Evolutionary conservation across 305 asterid genomes (phyloP).

Genomic region (Nicotiana rustica): DNA sequence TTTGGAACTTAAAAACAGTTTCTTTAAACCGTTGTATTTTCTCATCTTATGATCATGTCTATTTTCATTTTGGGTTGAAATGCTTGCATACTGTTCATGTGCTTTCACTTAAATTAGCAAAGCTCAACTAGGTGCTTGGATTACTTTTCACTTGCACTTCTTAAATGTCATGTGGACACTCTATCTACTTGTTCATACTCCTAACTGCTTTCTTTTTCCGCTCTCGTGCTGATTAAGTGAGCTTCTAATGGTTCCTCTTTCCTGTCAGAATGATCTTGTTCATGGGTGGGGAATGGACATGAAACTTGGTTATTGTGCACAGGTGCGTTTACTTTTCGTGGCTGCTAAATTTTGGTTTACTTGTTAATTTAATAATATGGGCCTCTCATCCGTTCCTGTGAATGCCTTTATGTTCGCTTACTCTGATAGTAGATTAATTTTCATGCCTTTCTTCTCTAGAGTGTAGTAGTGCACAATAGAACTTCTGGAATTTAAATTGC

Average conservation of each 20-base stretch:
- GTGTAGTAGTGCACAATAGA: no score
- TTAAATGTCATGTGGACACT: neutral
- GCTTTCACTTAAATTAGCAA: neutral
- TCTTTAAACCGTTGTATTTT: neutral
- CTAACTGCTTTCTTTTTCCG: neutral
- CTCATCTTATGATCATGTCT: constrained; percentile 7
- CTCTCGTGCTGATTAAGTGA: neutral
- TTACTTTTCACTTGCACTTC: constrained; percentile 5
- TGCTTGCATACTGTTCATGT: neutral
- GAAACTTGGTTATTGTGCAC: constrained; percentile 98
- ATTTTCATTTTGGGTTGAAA: constrained; percentile 26
- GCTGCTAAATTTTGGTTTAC: constrained; percentile 26
- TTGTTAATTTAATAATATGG: neutral
- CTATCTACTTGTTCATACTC: neutral
- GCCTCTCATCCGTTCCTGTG: neutral
- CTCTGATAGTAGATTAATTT: neutral
- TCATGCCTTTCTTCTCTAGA: no score
- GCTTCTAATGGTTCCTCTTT: constrained; percentile 20
- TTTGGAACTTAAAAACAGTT: neutral
- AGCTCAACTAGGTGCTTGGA: neutral
- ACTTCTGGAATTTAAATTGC: no score
- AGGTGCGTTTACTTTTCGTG: constrained; percentile 53
- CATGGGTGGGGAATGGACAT: constrained; percentile 99
- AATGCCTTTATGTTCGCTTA: neutral
- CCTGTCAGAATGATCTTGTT: constrained; percentile 93